Percentiles rank a stretch among this genome's conserved stretches.
phyloP scores from a whole-genome alignment of 495 filamentous ascomycete genomes.

The Neurospora sp. region DNA sequence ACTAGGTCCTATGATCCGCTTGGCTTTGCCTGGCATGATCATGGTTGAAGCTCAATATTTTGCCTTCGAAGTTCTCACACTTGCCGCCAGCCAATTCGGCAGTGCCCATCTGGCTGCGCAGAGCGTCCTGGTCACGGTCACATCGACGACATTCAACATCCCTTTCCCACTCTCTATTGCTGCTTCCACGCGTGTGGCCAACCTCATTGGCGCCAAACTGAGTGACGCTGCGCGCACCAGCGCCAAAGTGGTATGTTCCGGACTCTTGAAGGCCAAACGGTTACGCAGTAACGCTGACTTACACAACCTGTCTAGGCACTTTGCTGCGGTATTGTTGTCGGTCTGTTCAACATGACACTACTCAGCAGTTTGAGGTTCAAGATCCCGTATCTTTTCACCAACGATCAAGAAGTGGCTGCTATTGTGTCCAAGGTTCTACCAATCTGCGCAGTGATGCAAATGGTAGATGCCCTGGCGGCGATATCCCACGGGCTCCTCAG shows the following conservation, averaged over 20 bases:
- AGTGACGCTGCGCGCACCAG: conserved; percentile 52
- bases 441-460: conserved; percentile 65
- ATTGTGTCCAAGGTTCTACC: conserved; percentile 59
- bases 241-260: conserved; percentile 45
- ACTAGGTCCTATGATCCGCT: conserved; percentile 57
- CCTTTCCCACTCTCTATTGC: conserved; percentile 47
- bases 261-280: not conserved
- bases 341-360: conserved; percentile 57
- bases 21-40: conserved; percentile 69
- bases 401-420: conserved; percentile 58
- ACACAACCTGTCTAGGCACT: conserved; percentile 3
- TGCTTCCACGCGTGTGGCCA: conserved; percentile 44
- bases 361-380: conserved; percentile 42
- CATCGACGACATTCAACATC: conserved; percentile 42
- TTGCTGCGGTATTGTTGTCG: conserved; percentile 40
- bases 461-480: conserved; percentile 64
- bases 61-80: conserved; percentile 61
- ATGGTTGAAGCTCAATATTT: conserved; percentile 82
- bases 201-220: conserved; percentile 50
- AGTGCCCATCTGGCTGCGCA: conserved; percentile 51
- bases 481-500: conserved; percentile 68
- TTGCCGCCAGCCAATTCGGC: conserved; percentile 56
- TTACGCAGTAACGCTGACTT: not conserved
- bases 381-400: conserved; percentile 64
- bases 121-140: conserved; percentile 35